Evolutionary conservation across 306 rosid species (phyloP).

Genomic region (Sicyos baderoa): DNA sequence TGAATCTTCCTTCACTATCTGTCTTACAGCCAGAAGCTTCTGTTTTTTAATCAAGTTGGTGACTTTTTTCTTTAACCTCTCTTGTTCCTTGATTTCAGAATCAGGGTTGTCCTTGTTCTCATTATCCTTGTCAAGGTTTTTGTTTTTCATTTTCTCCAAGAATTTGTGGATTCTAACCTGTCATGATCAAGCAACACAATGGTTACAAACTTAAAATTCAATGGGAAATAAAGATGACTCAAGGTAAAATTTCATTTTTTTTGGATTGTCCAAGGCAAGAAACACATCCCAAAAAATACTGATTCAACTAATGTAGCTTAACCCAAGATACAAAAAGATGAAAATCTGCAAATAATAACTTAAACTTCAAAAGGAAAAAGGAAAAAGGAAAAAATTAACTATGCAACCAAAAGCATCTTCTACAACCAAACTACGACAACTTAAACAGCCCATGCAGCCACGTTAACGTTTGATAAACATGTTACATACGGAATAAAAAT

Average conservation of each 20-base stretch:
- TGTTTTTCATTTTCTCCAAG: constrained; percentile 54
- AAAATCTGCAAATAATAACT: neutral
- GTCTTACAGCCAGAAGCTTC: constrained; percentile 48
- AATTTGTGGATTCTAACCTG: constrained; percentile 80
- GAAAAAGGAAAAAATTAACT: neutral
- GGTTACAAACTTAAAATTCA: constrained; percentile 18
- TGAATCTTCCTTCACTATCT: constrained; percentile 43
- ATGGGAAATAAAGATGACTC: neutral
- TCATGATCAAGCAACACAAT: constrained; percentile 26
- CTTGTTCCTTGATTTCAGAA: constrained; percentile 35
- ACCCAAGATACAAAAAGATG: constrained; percentile 4
- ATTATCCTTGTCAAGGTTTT: constrained; percentile 35
- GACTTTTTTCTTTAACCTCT: constrained; percentile 64
- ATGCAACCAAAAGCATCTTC: neutral
- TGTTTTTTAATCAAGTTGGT: constrained; percentile 66
- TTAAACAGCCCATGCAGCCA: neutral
- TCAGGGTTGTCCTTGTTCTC: constrained; percentile 31
- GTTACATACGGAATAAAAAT: neutral
- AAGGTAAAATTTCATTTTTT: neutral
- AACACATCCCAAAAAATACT: neutral
- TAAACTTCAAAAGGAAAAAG: neutral
- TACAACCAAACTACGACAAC: neutral
- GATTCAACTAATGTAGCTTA: neutral
- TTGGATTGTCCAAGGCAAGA: neutral
- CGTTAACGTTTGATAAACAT: neutral